phyloP scores from a whole-genome alignment of 805 yeast species.

The Cyberlindnera xylosilytica region DNA sequence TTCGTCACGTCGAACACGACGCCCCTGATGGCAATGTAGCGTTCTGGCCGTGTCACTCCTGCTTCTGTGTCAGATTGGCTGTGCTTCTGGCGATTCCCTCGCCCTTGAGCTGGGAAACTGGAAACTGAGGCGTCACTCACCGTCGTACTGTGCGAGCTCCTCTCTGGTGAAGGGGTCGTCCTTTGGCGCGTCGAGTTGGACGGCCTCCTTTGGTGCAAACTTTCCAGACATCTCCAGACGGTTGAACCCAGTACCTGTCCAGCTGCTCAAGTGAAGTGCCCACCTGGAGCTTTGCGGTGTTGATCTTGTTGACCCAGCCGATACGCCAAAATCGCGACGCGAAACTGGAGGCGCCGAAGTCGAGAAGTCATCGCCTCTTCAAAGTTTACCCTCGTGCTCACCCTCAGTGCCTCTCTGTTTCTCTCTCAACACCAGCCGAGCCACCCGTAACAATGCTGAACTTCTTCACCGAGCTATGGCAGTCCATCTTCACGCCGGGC shows the following conservation, averaged over 20 bases:
- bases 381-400: too few species aligned
- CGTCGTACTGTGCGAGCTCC: constrained; percentile 45
- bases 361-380: too few species aligned
- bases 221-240: constrained; percentile 18
- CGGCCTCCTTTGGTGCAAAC: constrained; percentile 55
- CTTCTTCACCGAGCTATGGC: constrained; percentile 75
- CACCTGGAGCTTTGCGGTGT: too few species aligned
- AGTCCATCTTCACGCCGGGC: constrained; percentile 89
- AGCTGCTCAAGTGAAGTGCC: background rate
- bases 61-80: too few species aligned
- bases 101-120: background rate
- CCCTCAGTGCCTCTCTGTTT: too few species aligned
- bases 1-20: constrained; percentile 72
- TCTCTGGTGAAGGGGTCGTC: constrained; percentile 39
- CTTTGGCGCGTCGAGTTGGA: constrained; percentile 49
- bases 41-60: constrained; percentile 37
- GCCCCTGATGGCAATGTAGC: constrained; percentile 77
- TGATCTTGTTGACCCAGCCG: too few species aligned
- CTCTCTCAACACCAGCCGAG: background rate
- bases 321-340: too few species aligned
- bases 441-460: constrained; percentile 17
- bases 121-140: constrained; percentile 29
- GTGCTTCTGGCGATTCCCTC: too few species aligned
- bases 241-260: background rate
- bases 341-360: too few species aligned